Evolutionary conservation across 768 basidiomycete species (phyloP).

Genomic region (Mycena floridula): DNA sequence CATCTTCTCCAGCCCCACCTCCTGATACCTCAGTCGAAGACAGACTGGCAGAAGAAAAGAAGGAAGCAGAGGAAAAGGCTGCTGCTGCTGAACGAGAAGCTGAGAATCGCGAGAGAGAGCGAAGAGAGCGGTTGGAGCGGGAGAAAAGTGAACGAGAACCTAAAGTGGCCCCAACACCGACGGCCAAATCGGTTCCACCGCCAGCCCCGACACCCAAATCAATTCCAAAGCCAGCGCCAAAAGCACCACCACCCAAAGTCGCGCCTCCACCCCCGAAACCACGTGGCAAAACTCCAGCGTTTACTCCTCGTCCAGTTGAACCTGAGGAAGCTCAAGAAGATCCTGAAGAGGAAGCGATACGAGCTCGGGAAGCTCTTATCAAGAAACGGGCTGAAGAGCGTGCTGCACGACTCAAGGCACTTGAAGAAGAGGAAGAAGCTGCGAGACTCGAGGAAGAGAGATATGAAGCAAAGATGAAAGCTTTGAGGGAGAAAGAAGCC

Average conservation of each 20-base stretch:
- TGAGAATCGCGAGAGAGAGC: slow-evolving; percentile 67
- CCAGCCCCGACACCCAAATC: slow-evolving; percentile 21
- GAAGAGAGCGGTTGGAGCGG: slow-evolving; percentile 68
- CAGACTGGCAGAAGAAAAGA: slow-evolving; percentile 77
- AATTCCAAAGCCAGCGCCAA: slow-evolving; percentile 27
- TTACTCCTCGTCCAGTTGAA: slow-evolving; percentile 14
- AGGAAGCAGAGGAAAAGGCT: slow-evolving; percentile 85
- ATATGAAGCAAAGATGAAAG: slow-evolving; percentile 29
- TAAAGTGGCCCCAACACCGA: slow-evolving; percentile 27
- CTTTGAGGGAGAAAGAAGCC: slow-evolving; percentile 30
- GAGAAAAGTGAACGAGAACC: slow-evolving; percentile 62
- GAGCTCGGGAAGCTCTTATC: slow-evolving; percentile 64
- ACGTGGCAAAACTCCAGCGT: slow-evolving; percentile 13
- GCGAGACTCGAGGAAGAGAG: slow-evolving; percentile 30
- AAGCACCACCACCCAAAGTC: slow-evolving; percentile 22
- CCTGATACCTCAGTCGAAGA: slow-evolving; percentile 83
- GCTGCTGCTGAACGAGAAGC: slow-evolving; percentile 74
- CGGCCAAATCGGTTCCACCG: slow-evolving; percentile 17
- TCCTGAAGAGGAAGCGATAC: slow-evolving; percentile 69
- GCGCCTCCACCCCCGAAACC: slow-evolving; percentile 32
- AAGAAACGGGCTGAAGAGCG: slow-evolving; percentile 71
- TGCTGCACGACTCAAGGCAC: slow-evolving; percentile 56
- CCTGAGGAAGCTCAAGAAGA: slow-evolving; percentile 48
- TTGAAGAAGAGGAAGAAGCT: slow-evolving; percentile 44
- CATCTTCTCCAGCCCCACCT: slow-evolving; percentile 35